Percentiles rank a stretch among this genome's conserved stretches.
phyloP scores from a whole-genome alignment of 148 eudicot genomes.

The Talinum fruticosum region DNA sequence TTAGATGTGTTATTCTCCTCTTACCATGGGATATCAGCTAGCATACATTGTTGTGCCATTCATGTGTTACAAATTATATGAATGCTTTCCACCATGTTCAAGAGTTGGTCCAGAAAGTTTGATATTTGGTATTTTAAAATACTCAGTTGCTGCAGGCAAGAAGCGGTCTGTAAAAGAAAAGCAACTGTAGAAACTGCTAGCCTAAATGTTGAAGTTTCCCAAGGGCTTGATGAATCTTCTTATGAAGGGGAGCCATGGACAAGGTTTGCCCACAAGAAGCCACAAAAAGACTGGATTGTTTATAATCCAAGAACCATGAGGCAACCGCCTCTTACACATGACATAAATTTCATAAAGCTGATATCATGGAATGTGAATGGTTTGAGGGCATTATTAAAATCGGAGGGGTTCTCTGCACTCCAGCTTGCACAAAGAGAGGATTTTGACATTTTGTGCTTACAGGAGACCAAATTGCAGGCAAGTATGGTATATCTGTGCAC shows the following conservation, averaged over 20 bases:
- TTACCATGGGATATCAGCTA: background rate
- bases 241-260: slow-evolving; percentile 77
- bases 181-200: slow-evolving; percentile 34
- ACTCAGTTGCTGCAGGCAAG: slow-evolving; percentile 23
- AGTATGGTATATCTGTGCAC: background rate
- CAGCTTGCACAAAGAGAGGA: slow-evolving; percentile 87
- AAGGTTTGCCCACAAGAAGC: slow-evolving; percentile 84
- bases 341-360: slow-evolving; percentile 54
- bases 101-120: background rate
- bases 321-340: slow-evolving; percentile 60
- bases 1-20: background rate
- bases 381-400: slow-evolving; percentile 76
- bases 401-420: slow-evolving; percentile 63
- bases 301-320: slow-evolving; percentile 94
- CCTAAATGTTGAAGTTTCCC: slow-evolving; percentile 33
- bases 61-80: background rate
- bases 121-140: background rate
- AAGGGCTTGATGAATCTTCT: slow-evolving; percentile 31
- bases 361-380: slow-evolving; percentile 99
- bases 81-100: background rate
- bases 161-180: slow-evolving; percentile 33
- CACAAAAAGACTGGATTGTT: slow-evolving; percentile 81
- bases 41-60: background rate
- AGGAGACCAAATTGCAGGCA: slow-evolving; percentile 95
- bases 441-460: slow-evolving; percentile 93